Evolutionary conservation across 768 basidiomycete species (phyloP).

Genomic region (Suillus subluteus): DNA sequence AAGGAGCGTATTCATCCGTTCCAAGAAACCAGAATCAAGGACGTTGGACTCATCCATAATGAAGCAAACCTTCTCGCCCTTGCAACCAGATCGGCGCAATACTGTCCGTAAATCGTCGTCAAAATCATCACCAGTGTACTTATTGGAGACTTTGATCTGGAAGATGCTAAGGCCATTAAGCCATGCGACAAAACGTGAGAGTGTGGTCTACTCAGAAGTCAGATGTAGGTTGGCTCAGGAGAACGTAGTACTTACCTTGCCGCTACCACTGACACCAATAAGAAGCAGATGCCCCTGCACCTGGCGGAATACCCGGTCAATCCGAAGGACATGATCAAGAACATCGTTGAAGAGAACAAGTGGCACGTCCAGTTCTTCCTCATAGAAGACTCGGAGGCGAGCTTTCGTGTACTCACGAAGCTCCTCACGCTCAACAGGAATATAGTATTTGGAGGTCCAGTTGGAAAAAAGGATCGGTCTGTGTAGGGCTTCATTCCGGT

Average conservation of each 20-base stretch:
- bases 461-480: slow-evolving; percentile 98
- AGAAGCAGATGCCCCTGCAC: slow-evolving; percentile 95
- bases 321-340: slow-evolving; percentile 95
- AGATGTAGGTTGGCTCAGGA: slow-evolving; percentile 16
- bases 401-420: slow-evolving; percentile 97
- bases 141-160: slow-evolving; percentile 99
- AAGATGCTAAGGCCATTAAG: slow-evolving; percentile 99
- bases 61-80: slow-evolving; percentile 99
- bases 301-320: slow-evolving; percentile 98
- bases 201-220: slow-evolving; percentile 70
- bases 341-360: slow-evolving; percentile 99
- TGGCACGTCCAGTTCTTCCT: slow-evolving; percentile 97
- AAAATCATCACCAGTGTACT: slow-evolving; percentile 98
- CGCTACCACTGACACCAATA: slow-evolving; percentile 97
- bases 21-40: slow-evolving; percentile 97
- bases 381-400: slow-evolving; percentile 96
- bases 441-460: slow-evolving; percentile 97
- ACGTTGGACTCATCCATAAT: slow-evolving; percentile 99
- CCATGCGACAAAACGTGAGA: slow-evolving; percentile 99
- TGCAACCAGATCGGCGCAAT: slow-evolving; percentile 93
- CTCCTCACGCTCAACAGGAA: slow-evolving; percentile 91
- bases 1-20: slow-evolving; percentile 99
- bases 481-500: slow-evolving; percentile 79
- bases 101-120: slow-evolving; percentile 97
- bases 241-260: slow-evolving; percentile 68